A percentile compares a stretch with the other conserved stretches of the same genome.
Conservation (phyloP, 192 early-diverging fungal species). For the Phlyctochytrium arcticum region DNA sequence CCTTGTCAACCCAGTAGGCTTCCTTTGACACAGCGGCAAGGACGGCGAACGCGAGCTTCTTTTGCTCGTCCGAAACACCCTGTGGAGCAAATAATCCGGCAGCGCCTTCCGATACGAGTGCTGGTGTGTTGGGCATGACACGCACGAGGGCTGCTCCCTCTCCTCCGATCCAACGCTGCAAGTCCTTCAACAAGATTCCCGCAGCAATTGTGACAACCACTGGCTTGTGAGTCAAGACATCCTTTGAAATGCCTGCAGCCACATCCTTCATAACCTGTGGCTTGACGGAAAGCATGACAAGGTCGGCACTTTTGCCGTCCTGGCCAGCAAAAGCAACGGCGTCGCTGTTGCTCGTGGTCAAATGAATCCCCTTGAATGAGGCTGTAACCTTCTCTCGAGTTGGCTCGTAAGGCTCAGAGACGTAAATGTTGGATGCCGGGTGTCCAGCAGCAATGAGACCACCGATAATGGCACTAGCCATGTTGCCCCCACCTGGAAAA, state of each 20-base stretch:
- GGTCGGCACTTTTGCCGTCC: constrained; percentile 41
- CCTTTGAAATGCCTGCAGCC: constrained; percentile 49
- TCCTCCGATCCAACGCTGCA: constrained; percentile 66
- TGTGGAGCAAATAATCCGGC: constrained; percentile 73
- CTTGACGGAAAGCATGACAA: constrained; percentile 87
- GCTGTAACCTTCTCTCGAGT: constrained; percentile 58
- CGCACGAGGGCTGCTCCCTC: constrained; percentile 60
- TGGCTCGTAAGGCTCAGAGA: constrained; percentile 74
- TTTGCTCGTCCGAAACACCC: constrained; percentile 57
- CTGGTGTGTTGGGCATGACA: constrained; percentile 96
- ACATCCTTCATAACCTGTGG: constrained; percentile 81
- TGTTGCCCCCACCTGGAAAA: constrained; percentile 84
- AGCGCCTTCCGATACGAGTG: constrained; percentile 82
- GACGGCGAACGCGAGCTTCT: constrained; percentile 62
- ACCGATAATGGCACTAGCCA: constrained; percentile 89
- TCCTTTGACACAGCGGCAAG: constrained; percentile 72
- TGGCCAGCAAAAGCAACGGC: constrained; percentile 49
- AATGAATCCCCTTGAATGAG: constrained; percentile 59
- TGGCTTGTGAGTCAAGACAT: constrained; percentile 53
- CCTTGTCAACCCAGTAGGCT: constrained; percentile 77
- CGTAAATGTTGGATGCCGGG: constrained; percentile 60
- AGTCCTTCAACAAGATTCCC: constrained; percentile 72
- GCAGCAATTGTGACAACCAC: constrained; percentile 87
- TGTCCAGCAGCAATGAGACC: constrained; percentile 77
- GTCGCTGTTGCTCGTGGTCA: constrained; percentile 56